These are phyloP conservation scores for Pouteria campechiana DNA, from an alignment of 179 eudicot species.

Conservation along the genomic window DNA sequence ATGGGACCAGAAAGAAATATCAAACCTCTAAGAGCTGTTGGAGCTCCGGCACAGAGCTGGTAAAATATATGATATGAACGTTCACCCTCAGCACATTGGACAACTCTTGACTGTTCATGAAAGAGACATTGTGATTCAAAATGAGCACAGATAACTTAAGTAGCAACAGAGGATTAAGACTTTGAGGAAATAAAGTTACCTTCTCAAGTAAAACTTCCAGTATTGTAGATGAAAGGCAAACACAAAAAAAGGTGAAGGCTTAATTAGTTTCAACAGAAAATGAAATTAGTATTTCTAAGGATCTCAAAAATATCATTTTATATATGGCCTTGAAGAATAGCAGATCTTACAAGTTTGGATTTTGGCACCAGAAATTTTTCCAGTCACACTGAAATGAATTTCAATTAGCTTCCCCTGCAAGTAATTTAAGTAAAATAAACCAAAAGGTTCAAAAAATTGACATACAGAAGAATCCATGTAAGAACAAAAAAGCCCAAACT, in stretches of 20 bases:
- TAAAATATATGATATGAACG: slow-evolving; percentile 98
- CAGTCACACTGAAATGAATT: slow-evolving; percentile 96
- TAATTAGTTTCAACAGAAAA: background rate
- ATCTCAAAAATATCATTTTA: slow-evolving; percentile 3
- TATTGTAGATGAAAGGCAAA: background rate
- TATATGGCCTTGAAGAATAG: too few species aligned
- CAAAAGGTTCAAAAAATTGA: too few species aligned
- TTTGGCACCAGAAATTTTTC: slow-evolving; percentile 92
- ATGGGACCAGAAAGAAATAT: background rate
- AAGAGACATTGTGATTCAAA: slow-evolving; percentile 11
- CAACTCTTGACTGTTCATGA: slow-evolving; percentile 89
- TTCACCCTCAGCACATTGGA: slow-evolving; percentile 93
- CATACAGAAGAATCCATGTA: too few species aligned
- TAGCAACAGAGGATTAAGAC: slow-evolving; percentile 2
- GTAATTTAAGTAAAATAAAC: too few species aligned
- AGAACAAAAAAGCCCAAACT: too few species aligned
- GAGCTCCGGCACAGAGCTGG: slow-evolving; percentile 98
- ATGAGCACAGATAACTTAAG: background rate
- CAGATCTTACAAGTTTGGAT: slow-evolving; percentile 90
- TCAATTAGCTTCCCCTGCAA: slow-evolving; percentile 96
- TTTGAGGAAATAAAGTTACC: too few species aligned
- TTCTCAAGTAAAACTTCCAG: slow-evolving; percentile 82
- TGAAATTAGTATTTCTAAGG: background rate
- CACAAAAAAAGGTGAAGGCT: slow-evolving; percentile 9
- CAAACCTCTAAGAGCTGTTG: slow-evolving; percentile 65